Conservation (phyloP, 139 green algal species). For the Micractinium conductrix region DNA sequence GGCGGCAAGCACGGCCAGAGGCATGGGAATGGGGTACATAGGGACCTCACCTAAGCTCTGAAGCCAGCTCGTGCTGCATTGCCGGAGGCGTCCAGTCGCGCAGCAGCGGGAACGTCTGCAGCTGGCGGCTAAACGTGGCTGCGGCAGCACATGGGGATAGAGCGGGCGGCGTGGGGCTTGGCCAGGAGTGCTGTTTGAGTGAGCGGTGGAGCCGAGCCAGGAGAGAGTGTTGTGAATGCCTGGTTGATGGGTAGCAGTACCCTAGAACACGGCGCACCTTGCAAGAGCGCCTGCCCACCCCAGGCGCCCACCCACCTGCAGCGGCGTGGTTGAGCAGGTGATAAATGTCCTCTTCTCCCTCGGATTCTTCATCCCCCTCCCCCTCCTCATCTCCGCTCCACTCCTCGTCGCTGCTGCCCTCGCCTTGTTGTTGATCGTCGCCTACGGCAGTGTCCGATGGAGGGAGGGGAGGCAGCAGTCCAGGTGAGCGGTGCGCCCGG, state of each 20-base stretch:
- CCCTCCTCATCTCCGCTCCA: not conserved
- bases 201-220: not conserved
- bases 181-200: too few relatives aligned
- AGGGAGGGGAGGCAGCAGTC: too few relatives aligned
- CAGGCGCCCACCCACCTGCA: not conserved
- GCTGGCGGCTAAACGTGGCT: too few relatives aligned
- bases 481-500: too few relatives aligned
- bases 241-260: too few relatives aligned
- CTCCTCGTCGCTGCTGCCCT: constrained; percentile 23
- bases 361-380: not conserved
- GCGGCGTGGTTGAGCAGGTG: not conserved
- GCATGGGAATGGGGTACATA: not conserved
- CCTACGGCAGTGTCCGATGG: not conserved
- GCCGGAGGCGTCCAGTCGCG: constrained; percentile 7
- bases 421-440: constrained; percentile 17
- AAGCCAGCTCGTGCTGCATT: constrained; percentile 34
- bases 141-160: too few relatives aligned
- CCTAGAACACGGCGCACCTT: not conserved
- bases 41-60: constrained; percentile 19
- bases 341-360: constrained; percentile 8
- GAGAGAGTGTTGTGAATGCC: not conserved
- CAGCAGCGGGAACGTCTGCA: constrained; percentile 22
- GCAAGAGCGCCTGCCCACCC: too few relatives aligned
- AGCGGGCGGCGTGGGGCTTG: too few relatives aligned
- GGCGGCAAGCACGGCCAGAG: not conserved